Conservation (phyloP, 495 filamentous ascomycete genomes). For the Trichocladium uniseriatum region DNA sequence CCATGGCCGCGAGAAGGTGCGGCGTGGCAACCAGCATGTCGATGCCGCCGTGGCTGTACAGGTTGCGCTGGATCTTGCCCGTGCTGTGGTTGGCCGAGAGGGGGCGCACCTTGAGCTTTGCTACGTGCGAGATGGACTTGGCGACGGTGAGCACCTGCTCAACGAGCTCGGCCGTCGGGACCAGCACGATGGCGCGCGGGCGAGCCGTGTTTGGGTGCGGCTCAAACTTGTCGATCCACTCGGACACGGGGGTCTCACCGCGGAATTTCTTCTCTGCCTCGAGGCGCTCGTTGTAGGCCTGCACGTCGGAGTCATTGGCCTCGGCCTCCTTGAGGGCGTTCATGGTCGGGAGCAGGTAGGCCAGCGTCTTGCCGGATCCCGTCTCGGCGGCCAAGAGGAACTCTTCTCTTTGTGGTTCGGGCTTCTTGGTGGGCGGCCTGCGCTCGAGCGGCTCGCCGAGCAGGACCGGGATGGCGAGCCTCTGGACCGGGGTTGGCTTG, state of each 20-base stretch:
- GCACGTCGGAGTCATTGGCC: slow-evolving; percentile 46
- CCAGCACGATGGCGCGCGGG: slow-evolving; percentile 73
- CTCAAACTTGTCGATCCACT: slow-evolving; percentile 41
- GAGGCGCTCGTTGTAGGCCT: slow-evolving; percentile 41
- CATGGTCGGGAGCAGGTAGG: slow-evolving; percentile 74
- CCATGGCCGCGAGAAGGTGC: slow-evolving; percentile 77
- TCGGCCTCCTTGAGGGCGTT: slow-evolving; percentile 78
- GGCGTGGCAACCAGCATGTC: slow-evolving; percentile 85
- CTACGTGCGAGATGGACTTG: slow-evolving; percentile 69
- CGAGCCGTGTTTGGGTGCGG: slow-evolving; percentile 64
- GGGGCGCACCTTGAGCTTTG: slow-evolving; percentile 70
- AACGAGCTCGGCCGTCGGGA: slow-evolving; percentile 94
- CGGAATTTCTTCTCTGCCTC: slow-evolving; percentile 38
- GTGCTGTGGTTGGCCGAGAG: slow-evolving; percentile 68
- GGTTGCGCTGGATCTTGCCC: slow-evolving; percentile 71
- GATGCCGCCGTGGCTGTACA: slow-evolving; percentile 73
- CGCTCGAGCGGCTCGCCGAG: slow-evolving; percentile 34
- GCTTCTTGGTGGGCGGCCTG: neutral
- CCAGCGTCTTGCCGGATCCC: slow-evolving; percentile 91
- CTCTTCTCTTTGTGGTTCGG: slow-evolving; percentile 45
- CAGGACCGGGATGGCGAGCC: slow-evolving; percentile 73
- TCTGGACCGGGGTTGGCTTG: slow-evolving; percentile 78
- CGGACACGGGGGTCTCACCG: slow-evolving; percentile 39
- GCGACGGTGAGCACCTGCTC: slow-evolving; percentile 68
- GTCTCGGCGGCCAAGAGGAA: slow-evolving; percentile 93